Conservation (phyloP, 495 filamentous ascomycete species). For the Penicillium lividum region DNA sequence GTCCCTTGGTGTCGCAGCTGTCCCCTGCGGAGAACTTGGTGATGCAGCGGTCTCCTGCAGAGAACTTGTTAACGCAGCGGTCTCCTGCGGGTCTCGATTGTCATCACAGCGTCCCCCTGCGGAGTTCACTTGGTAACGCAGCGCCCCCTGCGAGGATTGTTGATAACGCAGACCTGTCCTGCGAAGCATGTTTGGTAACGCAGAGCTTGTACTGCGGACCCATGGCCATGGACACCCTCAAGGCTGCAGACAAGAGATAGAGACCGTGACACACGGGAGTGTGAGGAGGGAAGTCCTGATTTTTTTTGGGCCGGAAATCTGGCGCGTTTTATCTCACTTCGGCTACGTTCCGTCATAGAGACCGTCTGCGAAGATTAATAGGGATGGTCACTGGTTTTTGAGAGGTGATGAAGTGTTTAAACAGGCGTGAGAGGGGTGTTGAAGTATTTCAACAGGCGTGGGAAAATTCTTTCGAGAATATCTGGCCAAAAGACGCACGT, state of each 20-base stretch:
- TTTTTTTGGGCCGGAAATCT: not conserved
- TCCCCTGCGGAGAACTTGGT: no score
- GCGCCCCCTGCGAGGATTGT: not conserved
- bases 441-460: not conserved
- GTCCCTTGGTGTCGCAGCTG: no score
- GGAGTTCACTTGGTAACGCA: not conserved
- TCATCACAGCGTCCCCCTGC: no score
- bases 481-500: not conserved
- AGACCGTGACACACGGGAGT: not conserved
- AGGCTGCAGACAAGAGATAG: no score
- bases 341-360: not conserved
- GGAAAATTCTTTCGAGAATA: not conserved
- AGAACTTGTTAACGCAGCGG: no score
- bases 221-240: conserved; percentile 1
- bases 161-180: not conserved
- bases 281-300: not conserved
- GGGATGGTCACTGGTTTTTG: not conserved
- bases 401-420: not conserved
- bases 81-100: no score
- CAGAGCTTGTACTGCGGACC: not conserved
- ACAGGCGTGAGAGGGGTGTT: not conserved
- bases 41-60: no score
- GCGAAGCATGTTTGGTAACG: not conserved
- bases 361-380: not conserved
- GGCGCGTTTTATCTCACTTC: not conserved